A percentile compares a stretch with the other conserved stretches of the same genome.
Conservation (phyloP, 2,329 filamentous ascomycete genomes). For the Cytospora mali region DNA sequence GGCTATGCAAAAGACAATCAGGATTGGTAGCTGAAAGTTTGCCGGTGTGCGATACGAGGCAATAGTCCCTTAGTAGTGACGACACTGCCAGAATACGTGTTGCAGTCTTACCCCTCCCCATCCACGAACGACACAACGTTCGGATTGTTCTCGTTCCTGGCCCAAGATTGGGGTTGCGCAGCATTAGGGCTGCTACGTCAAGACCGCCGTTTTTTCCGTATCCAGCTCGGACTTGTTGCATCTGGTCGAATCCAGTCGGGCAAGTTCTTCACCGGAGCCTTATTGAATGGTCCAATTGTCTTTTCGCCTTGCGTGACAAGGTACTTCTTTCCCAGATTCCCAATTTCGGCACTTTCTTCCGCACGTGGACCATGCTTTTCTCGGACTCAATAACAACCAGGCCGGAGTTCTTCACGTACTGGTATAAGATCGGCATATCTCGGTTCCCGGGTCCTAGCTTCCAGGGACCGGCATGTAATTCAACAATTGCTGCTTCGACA, state of each 20-base stretch:
- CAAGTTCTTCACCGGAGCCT: neutral
- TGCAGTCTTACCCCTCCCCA: neutral
- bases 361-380: neutral
- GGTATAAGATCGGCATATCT: no score
- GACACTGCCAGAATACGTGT: neutral
- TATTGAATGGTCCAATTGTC: neutral
- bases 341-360: neutral
- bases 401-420: neutral
- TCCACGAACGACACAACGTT: neutral
- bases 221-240: constrained; percentile 1
- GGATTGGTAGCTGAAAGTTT: neutral
- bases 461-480: neutral
- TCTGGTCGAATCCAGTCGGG: constrained; percentile 1
- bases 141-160: constrained; percentile 18
- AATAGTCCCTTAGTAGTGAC: neutral
- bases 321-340: neutral
- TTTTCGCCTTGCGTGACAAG: neutral
- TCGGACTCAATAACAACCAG: neutral
- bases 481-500: neutral
- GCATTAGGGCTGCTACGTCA: constrained; percentile 20
- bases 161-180: constrained; percentile 21
- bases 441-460: neutral
- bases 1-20: neutral
- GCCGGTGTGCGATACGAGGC: constrained; percentile 14
- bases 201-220: constrained; percentile 4